These are phyloP conservation scores for Nakazawaea holstii DNA, from an alignment of 805 yeast genomes.

Conservation along the genomic window DNA sequence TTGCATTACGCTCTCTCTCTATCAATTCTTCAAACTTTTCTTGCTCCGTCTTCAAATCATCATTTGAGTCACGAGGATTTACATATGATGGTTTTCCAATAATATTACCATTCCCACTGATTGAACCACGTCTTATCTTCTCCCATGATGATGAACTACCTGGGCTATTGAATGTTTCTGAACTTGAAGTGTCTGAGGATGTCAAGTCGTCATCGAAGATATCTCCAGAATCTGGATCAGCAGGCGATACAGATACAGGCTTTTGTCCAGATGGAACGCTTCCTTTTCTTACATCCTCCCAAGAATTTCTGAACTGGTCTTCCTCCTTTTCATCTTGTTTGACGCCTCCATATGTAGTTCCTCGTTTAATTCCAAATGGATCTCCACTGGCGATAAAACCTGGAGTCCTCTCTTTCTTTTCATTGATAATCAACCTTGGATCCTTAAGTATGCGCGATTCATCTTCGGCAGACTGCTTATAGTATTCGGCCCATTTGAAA, in stretches of 20 bases:
- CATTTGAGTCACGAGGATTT: not conserved
- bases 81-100: not conserved
- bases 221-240: not conserved
- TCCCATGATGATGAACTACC: slow-evolving; percentile 8
- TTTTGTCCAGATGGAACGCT: not conserved
- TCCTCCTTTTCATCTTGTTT: not conserved
- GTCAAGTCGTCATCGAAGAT: slow-evolving; percentile 1
- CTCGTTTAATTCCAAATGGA: slow-evolving; percentile 7
- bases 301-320: not conserved
- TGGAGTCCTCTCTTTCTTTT: not conserved
- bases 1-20: slow-evolving; percentile 8
- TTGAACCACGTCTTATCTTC: slow-evolving; percentile 2
- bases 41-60: slow-evolving; percentile 2
- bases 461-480: slow-evolving; percentile 42
- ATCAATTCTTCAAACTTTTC: slow-evolving; percentile 8
- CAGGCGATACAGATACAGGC: too few relatives aligned
- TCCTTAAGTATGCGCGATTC: slow-evolving; percentile 49
- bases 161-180: not conserved
- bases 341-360: slow-evolving; percentile 7
- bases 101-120: slow-evolving; percentile 5
- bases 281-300: not conserved
- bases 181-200: not conserved
- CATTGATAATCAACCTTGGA: slow-evolving; percentile 32
- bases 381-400: slow-evolving; percentile 11
- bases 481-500: slow-evolving; percentile 46